phyloP scores from a whole-genome alignment of 352 stramenopile species.

The Thalassiosira oceanica region DNA sequence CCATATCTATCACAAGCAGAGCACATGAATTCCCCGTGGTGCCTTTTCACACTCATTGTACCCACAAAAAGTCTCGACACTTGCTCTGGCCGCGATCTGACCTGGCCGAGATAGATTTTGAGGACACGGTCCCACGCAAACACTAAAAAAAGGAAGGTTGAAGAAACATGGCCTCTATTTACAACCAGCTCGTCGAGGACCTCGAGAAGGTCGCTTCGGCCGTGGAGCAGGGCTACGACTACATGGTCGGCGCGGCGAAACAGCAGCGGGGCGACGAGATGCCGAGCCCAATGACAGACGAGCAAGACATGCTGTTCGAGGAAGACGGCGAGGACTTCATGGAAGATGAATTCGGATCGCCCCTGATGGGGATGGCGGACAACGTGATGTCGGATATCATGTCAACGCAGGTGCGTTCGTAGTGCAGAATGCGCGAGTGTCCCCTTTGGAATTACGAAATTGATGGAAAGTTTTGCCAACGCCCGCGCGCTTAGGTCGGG shows the following conservation, averaged over 20 bases:
- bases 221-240: constrained; percentile 32
- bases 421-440: background rate
- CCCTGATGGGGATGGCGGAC: constrained; percentile 73
- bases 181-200: constrained; percentile 38
- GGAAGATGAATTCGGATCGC: constrained; percentile 51
- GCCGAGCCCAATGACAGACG: constrained; percentile 5
- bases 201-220: constrained; percentile 36
- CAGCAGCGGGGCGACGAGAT: constrained; percentile 7
- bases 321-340: constrained; percentile 25
- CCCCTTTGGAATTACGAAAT: background rate
- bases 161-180: constrained; percentile 38
- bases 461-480: too few relatives aligned
- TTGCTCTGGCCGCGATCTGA: too few relatives aligned
- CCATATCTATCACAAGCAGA: too few relatives aligned
- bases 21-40: too few relatives aligned
- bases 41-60: too few relatives aligned
- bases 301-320: background rate
- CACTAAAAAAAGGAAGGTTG: too few relatives aligned
- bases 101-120: too few relatives aligned
- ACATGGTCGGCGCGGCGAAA: constrained; percentile 20
- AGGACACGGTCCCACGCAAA: too few relatives aligned
- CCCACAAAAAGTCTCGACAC: too few relatives aligned
- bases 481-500: constrained; percentile 14
- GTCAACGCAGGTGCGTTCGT: constrained; percentile 48
- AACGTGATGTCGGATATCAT: constrained; percentile 72